phyloP scores from a whole-genome alignment of 768 basidiomycete genomes.

The Leccinum longicurvipes region DNA sequence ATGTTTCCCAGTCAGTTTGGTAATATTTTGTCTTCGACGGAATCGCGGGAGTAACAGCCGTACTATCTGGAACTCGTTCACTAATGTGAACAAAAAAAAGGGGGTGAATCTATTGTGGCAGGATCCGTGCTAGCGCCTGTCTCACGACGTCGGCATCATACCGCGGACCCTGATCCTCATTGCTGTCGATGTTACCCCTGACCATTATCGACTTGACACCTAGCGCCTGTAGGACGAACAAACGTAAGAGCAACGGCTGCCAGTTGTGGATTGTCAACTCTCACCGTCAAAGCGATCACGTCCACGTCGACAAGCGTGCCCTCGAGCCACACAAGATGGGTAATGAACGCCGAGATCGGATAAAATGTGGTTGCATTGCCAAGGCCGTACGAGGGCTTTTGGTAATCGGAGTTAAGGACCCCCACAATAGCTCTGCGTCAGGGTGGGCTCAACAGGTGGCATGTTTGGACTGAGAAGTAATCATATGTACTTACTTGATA shows the following conservation, averaged over 20 bases:
- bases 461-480: constrained; percentile 3
- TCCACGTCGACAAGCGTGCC: constrained; percentile 64
- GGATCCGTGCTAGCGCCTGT: constrained; percentile 38
- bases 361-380: constrained; percentile 61
- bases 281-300: constrained; percentile 55
- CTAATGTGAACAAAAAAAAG: not conserved
- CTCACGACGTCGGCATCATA: constrained; percentile 49
- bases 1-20: constrained; percentile 1
- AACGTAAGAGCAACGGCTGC: constrained; percentile 1
- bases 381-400: constrained; percentile 47
- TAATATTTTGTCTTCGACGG: not conserved
- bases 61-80: not conserved
- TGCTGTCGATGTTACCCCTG: constrained; percentile 23
- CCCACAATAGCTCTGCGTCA: constrained; percentile 56
- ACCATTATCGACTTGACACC: constrained; percentile 61
- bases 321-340: constrained; percentile 77
- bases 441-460: constrained; percentile 6
- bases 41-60: constrained; percentile 5
- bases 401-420: constrained; percentile 65
- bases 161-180: constrained; percentile 27
- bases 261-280: constrained; percentile 29
- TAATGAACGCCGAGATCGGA: constrained; percentile 77
- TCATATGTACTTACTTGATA: constrained; percentile 50
- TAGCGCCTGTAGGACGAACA: constrained; percentile 38
- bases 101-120: constrained; percentile 9